Evolutionary conservation across 768 basidiomycete genomes (phyloP), one percentile per base, ranked within the genome.

Genomic region (Hygrocybe coccinea): DNA sequence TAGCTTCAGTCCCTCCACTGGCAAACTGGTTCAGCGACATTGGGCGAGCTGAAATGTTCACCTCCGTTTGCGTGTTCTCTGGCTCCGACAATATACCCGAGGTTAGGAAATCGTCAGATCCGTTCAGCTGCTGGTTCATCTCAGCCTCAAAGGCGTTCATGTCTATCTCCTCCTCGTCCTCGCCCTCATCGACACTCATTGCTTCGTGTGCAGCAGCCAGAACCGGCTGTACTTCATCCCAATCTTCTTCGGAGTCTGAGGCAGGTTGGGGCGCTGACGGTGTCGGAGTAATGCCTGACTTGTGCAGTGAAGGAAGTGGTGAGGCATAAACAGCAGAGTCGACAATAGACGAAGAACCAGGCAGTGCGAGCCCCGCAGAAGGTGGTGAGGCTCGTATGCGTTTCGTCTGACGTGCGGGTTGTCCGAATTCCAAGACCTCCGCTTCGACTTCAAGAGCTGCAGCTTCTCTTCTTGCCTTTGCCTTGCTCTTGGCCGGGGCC

Each of bases 1-100:
- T 72, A 17, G 55, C 62, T 22, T 56, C 52, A 5, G 48, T 59
- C 17, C 43, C 59, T 4, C 50, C 37, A 57, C 65, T 50, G 58
- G 74, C 82, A 56, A 79, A 74, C 56, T 75, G 71, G 56, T 77
- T 76, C 56, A 83, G 57, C 33, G 83, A 82, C 29, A 84, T 74
- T 11, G 81, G 81, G 35, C 66, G 67, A 41, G 66, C 62, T 33
- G 55, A 51, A n/a, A 54, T 29, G 34, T 50, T 21, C 34, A 12
- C 34, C 10, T 39, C 21, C 33, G 57, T 55, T 37, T 60, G n/a
- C 45, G 59, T 52, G 2, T 65, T 56, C 37, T 65, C 65, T 2
- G 73, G 69, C 44, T 72, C 76, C 14, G 71, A 67, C 15, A 69
- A 65, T 57, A 76, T 67, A 21, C 69, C 78, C 55, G 67, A 70